Evolutionary conservation across 257 asterid species (phyloP).

Genomic region (Nicotiana tabacum): DNA sequence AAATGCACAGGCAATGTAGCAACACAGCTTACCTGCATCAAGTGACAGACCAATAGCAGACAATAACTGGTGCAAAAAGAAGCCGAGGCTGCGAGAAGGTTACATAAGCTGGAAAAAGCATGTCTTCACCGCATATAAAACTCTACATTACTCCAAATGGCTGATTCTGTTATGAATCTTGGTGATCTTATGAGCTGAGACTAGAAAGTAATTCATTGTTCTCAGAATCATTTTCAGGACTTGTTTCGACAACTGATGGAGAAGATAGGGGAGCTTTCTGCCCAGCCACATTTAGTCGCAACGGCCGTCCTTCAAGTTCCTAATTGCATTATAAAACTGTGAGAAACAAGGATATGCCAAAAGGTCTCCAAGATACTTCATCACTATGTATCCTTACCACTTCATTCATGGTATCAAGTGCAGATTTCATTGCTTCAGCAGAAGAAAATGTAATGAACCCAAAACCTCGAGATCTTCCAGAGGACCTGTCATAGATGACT

Average conservation of each 20-base stretch:
- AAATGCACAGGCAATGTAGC: not conserved
- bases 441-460: conserved; percentile 78
- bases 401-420: conserved; percentile 67
- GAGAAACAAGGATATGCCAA: not conserved
- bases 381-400: conserved; percentile 43
- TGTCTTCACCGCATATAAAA: not conserved
- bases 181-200: not conserved
- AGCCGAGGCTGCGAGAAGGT: too few relatives aligned
- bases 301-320: conserved; percentile 83
- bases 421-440: conserved; percentile 56
- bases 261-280: conserved; percentile 39
- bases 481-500: conserved; percentile 63
- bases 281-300: conserved; percentile 59
- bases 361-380: not conserved
- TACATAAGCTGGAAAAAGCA: not conserved
- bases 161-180: not conserved
- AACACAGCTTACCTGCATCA: conserved; percentile 2
- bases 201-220: conserved; percentile 33
- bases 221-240: conserved; percentile 24
- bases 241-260: conserved; percentile 20
- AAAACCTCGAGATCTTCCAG: conserved; percentile 83
- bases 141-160: not conserved
- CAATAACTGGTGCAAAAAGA: too few relatives aligned
- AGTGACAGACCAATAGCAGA: too few relatives aligned
- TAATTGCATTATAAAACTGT: conserved; percentile 16